These are phyloP conservation scores for Dichotomocladium elegans DNA, from an alignment of 371 early-diverging fungal genomes.

Conservation along the genomic window DNA sequence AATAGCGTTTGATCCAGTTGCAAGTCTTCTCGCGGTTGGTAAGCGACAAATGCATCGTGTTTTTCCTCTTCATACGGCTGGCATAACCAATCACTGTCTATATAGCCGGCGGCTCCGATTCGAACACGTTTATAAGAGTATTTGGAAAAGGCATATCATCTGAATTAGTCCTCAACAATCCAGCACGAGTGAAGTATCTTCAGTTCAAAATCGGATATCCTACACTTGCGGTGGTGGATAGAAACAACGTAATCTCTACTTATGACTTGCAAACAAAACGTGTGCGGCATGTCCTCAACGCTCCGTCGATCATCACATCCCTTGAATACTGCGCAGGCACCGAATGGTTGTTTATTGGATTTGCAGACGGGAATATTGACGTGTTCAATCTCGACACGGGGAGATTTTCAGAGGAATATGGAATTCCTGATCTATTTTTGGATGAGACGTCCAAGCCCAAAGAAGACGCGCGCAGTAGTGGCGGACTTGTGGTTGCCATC, in stretches of 20 bases:
- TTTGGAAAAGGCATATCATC: conserved; percentile 43
- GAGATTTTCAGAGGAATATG: conserved; percentile 30
- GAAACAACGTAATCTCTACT: conserved; percentile 44
- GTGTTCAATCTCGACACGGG: conserved; percentile 53
- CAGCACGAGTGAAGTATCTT: conserved; percentile 44
- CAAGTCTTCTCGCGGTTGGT: conserved; percentile 55
- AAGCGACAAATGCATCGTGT: conserved; percentile 23
- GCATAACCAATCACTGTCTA: no score
- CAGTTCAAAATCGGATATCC: conserved; percentile 51
- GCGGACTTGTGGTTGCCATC: conserved; percentile 41
- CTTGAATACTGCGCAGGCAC: conserved; percentile 47
- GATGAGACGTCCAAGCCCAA: conserved; percentile 2
- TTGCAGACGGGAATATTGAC: conserved; percentile 51
- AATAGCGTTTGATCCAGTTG: conserved; percentile 53
- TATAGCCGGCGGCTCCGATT: conserved; percentile 13
- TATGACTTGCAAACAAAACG: conserved; percentile 47
- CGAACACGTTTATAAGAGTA: conserved; percentile 25
- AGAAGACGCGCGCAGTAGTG: background rate
- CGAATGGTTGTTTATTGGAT: conserved; percentile 58
- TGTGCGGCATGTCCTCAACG: conserved; percentile 29
- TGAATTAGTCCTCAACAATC: conserved; percentile 14
- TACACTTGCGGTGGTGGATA: conserved; percentile 43
- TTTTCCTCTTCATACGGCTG: no score
- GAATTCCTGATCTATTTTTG: conserved; percentile 43
- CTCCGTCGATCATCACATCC: conserved; percentile 49